Percentiles rank a stretch among this genome's conserved stretches.
Conservation (phyloP, 345 rosid species). For the Ailanthus altissimus region DNA sequence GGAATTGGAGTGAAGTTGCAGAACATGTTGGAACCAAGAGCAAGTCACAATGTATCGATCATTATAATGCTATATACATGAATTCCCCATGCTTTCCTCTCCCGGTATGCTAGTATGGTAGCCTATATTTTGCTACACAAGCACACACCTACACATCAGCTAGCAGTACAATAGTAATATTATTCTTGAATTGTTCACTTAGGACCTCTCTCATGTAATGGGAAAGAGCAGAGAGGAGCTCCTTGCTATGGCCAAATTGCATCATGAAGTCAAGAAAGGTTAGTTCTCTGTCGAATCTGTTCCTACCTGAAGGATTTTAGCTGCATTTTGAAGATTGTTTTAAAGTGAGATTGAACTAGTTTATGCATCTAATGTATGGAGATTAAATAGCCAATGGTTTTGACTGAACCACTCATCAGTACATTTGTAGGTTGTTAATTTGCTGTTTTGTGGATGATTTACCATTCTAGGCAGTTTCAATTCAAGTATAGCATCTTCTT, state of each 20-base stretch:
- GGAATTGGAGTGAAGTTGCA: slow-evolving; percentile 93
- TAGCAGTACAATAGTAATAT: slow-evolving; percentile 7
- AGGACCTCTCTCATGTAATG: slow-evolving; percentile 87
- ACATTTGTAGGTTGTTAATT: not conserved
- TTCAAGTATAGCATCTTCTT: not conserved
- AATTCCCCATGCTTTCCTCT: slow-evolving; percentile 83
- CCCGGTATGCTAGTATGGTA: slow-evolving; percentile 57
- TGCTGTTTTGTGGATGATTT: not conserved
- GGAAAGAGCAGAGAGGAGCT: slow-evolving; percentile 94
- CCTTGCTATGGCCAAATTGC: slow-evolving; percentile 75
- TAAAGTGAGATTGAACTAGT: not conserved
- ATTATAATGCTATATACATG: slow-evolving; percentile 76
- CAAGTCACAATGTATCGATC: slow-evolving; percentile 69
- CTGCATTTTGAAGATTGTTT: not conserved
- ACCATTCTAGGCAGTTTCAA: not conserved
- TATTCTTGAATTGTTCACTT: slow-evolving; percentile 19
- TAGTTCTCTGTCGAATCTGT: slow-evolving; percentile 18
- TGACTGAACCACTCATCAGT: not conserved
- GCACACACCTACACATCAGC: not conserved
- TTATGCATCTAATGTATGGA: not conserved
- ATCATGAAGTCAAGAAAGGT: slow-evolving; percentile 58
- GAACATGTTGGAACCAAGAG: slow-evolving; percentile 89
- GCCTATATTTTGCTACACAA: not conserved
- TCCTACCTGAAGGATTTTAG: slow-evolving; percentile 5
- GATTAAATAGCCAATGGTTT: not conserved